These are phyloP conservation scores for Pichia norvegensis DNA, from an alignment of 1,139 yeast species.

Conservation along the genomic window DNA sequence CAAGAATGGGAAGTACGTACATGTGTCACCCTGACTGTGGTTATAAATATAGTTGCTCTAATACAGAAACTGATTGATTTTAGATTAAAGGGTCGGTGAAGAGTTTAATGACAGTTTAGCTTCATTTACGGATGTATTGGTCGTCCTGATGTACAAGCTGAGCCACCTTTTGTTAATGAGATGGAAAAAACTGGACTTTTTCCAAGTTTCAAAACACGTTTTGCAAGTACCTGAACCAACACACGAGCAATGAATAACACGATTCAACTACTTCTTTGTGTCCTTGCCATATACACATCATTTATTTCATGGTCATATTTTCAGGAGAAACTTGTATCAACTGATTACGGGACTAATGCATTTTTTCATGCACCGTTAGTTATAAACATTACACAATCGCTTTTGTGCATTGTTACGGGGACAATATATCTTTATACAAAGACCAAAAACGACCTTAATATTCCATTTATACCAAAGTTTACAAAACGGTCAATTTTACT, in stretches of 20 bases:
- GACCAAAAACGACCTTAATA: constrained; percentile 26
- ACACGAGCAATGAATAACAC: neutral
- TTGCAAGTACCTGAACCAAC: neutral
- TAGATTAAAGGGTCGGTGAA: too few relatives aligned
- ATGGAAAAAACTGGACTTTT: neutral
- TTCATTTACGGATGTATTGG: too few relatives aligned
- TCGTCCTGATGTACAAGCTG: neutral
- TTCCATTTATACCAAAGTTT: constrained; percentile 31
- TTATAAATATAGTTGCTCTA: too few relatives aligned
- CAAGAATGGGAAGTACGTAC: too few relatives aligned
- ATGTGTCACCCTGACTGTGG: too few relatives aligned
- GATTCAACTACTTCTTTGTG: constrained; percentile 36
- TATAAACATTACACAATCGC: constrained; percentile 65
- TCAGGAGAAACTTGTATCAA: constrained; percentile 81
- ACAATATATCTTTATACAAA: constrained; percentile 41
- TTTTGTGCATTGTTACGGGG: constrained; percentile 67
- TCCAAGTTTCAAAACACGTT: neutral
- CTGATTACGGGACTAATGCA: constrained; percentile 54
- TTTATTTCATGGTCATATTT: constrained; percentile 87
- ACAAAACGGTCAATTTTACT: neutral
- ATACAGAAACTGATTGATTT: too few relatives aligned
- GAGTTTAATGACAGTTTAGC: too few relatives aligned
- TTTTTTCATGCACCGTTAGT: constrained; percentile 67
- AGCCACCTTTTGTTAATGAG: neutral
- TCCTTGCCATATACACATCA: constrained; percentile 71